A percentile compares a stretch with the other conserved stretches of the same genome.
These are phyloP conservation scores for Yarrowia sp. DNA, from an alignment of 805 yeast species.

Conservation along the genomic window DNA sequence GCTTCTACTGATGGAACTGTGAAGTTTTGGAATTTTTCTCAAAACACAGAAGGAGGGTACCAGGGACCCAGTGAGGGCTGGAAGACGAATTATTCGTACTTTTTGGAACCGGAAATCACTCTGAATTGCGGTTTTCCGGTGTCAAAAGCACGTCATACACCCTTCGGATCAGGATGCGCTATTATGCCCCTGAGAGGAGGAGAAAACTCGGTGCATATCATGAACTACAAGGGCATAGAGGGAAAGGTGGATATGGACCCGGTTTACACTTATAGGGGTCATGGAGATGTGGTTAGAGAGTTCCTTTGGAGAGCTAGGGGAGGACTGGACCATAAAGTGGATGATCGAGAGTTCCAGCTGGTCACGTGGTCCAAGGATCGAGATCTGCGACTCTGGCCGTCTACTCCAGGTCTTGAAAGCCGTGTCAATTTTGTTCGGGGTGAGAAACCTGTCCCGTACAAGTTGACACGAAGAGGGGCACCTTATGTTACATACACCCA, in stretches of 20 bases:
- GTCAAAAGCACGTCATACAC: slow-evolving; percentile 84
- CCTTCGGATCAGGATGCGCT: slow-evolving; percentile 87
- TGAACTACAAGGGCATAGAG: slow-evolving; percentile 53
- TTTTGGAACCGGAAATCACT: slow-evolving; percentile 58
- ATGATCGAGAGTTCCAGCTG: slow-evolving; percentile 84
- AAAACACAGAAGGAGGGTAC: slow-evolving; percentile 42
- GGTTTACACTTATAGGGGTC: slow-evolving; percentile 74
- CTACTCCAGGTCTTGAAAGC: slow-evolving; percentile 58
- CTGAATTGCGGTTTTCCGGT: slow-evolving; percentile 83
- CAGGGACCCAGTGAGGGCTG: slow-evolving; percentile 39
- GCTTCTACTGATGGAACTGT: slow-evolving; percentile 88
- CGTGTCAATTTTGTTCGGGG: slow-evolving; percentile 55
- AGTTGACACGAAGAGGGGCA: slow-evolving; percentile 54
- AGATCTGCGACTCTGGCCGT: slow-evolving; percentile 84
- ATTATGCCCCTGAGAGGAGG: slow-evolving; percentile 94
- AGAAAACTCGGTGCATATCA: slow-evolving; percentile 63
- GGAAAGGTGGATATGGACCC: slow-evolving; percentile 57
- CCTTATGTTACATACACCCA: slow-evolving; percentile 58
- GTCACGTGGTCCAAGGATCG: slow-evolving; percentile 95
- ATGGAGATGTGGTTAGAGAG: slow-evolving; percentile 83
- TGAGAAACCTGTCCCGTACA: slow-evolving; percentile 50
- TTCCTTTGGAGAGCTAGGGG: slow-evolving; percentile 83
- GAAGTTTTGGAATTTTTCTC: slow-evolving; percentile 73
- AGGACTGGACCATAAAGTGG: slow-evolving; percentile 53
- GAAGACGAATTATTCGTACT: slow-evolving; percentile 17